phyloP scores from a whole-genome alignment of 2,329 filamentous ascomycete genomes.

The Beauveria bassiana region DNA sequence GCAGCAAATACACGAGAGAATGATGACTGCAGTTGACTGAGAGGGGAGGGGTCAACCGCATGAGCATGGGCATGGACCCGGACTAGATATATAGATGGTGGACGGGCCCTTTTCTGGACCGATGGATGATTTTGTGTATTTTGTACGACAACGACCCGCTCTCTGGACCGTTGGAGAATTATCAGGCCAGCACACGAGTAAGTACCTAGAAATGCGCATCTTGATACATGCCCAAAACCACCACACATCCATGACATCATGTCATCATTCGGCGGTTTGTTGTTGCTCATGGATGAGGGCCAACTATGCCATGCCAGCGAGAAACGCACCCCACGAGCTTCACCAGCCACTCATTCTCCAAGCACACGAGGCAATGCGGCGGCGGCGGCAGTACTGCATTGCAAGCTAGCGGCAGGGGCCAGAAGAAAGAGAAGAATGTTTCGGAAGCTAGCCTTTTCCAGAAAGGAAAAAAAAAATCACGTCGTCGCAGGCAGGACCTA shows the following conservation, averaged over 20 bases:
- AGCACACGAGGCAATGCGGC: neutral
- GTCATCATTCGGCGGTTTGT: no score
- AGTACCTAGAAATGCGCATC: neutral
- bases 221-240: neutral
- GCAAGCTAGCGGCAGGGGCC: neutral
- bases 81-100: neutral
- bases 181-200: no score
- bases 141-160: no score
- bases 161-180: no score
- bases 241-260: no score
- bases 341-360: neutral
- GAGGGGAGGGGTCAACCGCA: neutral
- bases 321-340: neutral
- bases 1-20: neutral
- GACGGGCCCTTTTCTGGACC: no score
- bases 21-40: conserved; percentile 6
- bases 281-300: neutral
- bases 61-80: neutral
- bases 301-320: neutral
- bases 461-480: neutral
- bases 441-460: neutral
- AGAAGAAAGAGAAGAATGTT: neutral
- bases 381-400: neutral
- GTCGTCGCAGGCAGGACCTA: neutral
- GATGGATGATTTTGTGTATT: no score